phyloP scores from a whole-genome alignment of 805 yeast species.

The Pichia insulana region DNA sequence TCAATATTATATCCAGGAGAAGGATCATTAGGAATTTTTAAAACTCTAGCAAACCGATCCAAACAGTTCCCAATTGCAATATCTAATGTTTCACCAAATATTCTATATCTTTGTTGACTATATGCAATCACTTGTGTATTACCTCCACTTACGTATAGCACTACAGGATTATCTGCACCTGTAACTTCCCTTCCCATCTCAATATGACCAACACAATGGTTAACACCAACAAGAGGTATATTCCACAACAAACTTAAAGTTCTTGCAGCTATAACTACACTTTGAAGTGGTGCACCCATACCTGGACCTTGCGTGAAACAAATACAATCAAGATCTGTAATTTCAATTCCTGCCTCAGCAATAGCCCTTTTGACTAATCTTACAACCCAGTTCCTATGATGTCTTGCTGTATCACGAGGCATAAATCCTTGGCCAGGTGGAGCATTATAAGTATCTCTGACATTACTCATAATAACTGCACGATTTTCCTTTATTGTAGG shows the following conservation, averaged over 20 bases:
- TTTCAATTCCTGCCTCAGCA: slow-evolving; percentile 44
- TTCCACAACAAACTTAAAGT: slow-evolving; percentile 73
- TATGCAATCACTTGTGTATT: slow-evolving; percentile 98
- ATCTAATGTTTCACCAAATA: slow-evolving; percentile 98
- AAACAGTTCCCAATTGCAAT: slow-evolving; percentile 97
- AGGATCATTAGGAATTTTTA: slow-evolving; percentile 84
- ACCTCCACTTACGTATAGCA: slow-evolving; percentile 94
- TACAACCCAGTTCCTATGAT: slow-evolving; percentile 92
- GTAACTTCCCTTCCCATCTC: slow-evolving; percentile 99
- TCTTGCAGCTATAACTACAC: slow-evolving; percentile 89
- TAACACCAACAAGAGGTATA: slow-evolving; percentile 85
- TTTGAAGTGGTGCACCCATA: slow-evolving; percentile 97
- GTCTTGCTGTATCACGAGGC: slow-evolving; percentile 95
- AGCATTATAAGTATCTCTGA: slow-evolving; percentile 88
- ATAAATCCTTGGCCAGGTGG: slow-evolving; percentile 98
- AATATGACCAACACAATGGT: slow-evolving; percentile 96
- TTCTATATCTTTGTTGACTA: slow-evolving; percentile 84
- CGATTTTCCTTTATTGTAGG: slow-evolving; percentile 45
- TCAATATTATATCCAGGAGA: slow-evolving; percentile 98
- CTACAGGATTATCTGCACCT: slow-evolving; percentile 96
- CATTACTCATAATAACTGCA: slow-evolving; percentile 71
- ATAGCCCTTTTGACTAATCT: slow-evolving; percentile 63
- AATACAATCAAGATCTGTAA: slow-evolving; percentile 58
- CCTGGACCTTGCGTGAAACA: slow-evolving; percentile 99
- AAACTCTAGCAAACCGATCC: slow-evolving; percentile 89